Conservation (phyloP, 1,139 yeast genomes). For the Schizosaccharomyces versatilis region DNA sequence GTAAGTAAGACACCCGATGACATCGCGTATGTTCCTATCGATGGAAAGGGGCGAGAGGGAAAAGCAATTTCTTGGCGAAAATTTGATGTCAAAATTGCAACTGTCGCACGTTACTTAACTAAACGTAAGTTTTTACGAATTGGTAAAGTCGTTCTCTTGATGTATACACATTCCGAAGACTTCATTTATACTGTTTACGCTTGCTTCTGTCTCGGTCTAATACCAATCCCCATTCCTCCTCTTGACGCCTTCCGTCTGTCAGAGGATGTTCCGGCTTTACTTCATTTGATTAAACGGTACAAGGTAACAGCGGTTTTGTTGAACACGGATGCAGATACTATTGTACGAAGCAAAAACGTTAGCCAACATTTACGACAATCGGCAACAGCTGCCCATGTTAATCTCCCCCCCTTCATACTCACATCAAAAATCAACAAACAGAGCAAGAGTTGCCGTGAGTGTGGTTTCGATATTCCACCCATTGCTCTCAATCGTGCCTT, state of each 20-base stretch:
- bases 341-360: conserved; percentile 46
- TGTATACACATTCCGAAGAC: conserved; percentile 78
- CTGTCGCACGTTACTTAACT: conserved; percentile 39
- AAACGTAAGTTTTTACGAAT: conserved; percentile 30
- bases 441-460: conserved; percentile 26
- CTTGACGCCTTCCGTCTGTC: conserved; percentile 44
- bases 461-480: conserved; percentile 20
- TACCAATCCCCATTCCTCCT: conserved; percentile 63
- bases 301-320: conserved; percentile 52
- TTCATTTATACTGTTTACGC: conserved; percentile 68
- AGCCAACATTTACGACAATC: conserved; percentile 40
- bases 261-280: conserved; percentile 55
- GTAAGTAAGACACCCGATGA: conserved; percentile 56
- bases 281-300: conserved; percentile 45
- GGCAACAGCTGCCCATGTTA: conserved; percentile 23
- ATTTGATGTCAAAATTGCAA: conserved; percentile 54
- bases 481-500: conserved; percentile 16
- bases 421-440: conserved; percentile 47
- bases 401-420: conserved; percentile 38
- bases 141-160: conserved; percentile 54
- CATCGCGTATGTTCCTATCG: conserved; percentile 51
- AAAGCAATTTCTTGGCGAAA: conserved; percentile 62
- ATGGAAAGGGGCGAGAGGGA: conserved; percentile 24
- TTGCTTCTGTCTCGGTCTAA: conserved; percentile 59
- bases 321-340: conserved; percentile 49